Conservation (phyloP, 2,329 filamentous ascomycete genomes). For the Ramularia endophylla region DNA sequence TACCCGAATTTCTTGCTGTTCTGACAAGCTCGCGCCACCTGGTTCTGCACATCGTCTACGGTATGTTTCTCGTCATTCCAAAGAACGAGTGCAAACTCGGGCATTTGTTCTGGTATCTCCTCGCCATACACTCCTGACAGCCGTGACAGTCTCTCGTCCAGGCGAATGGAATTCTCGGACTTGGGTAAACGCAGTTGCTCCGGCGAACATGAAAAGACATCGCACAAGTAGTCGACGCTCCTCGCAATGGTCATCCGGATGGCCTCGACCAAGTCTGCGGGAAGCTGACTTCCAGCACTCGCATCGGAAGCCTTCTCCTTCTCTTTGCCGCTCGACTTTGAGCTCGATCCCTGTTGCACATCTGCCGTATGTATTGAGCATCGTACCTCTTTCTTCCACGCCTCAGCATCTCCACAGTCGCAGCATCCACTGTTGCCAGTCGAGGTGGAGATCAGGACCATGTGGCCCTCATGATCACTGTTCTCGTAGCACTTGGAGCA, state of each 20-base stretch:
- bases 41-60: slow-evolving; percentile 79
- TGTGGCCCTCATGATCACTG: slow-evolving; percentile 89
- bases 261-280: slow-evolving; percentile 67
- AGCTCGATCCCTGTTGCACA: slow-evolving; percentile 11
- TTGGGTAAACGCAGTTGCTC: slow-evolving; percentile 88
- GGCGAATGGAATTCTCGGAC: slow-evolving; percentile 69
- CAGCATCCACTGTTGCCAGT: slow-evolving; percentile 93
- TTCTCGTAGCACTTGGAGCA: slow-evolving; percentile 93
- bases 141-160: slow-evolving; percentile 76
- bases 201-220: slow-evolving; percentile 95
- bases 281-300: slow-evolving; percentile 42
- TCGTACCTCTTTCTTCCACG: slow-evolving; percentile 80
- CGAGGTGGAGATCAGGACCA: slow-evolving; percentile 82
- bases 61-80: slow-evolving; percentile 99
- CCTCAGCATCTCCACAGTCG: slow-evolving; percentile 93
- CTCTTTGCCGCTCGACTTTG: slow-evolving; percentile 51
- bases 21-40: slow-evolving; percentile 83
- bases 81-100: slow-evolving; percentile 76
- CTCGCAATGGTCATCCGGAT: slow-evolving; percentile 82
- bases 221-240: slow-evolving; percentile 89
- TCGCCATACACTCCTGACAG: slow-evolving; percentile 63
- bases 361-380: slow-evolving; percentile 81
- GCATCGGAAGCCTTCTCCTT: slow-evolving; percentile 35
- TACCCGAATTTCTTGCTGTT: slow-evolving; percentile 64
- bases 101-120: slow-evolving; percentile 52